phyloP scores from a whole-genome alignment of 106 monocot genomes.

The Apostasia shenzhenica region DNA sequence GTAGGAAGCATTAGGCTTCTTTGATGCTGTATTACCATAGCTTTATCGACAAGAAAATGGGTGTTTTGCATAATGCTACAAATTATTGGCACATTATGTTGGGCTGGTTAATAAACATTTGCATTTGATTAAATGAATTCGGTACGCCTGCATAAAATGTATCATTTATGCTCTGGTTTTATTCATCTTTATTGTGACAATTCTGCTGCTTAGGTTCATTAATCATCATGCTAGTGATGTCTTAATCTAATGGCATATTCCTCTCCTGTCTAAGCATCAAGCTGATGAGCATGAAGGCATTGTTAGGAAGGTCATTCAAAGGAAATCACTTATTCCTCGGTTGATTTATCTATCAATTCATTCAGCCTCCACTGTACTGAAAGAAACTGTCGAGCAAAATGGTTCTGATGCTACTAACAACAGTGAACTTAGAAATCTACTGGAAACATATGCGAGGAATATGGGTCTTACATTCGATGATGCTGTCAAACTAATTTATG shows the following conservation, averaged over 20 bases:
- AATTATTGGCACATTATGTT: too few species aligned
- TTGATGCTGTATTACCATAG: too few species aligned
- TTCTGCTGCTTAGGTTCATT: neutral
- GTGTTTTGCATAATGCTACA: too few species aligned
- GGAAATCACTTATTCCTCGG: conserved; percentile 67
- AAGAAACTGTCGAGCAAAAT: conserved; percentile 35
- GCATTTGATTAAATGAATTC: too few species aligned
- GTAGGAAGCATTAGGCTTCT: too few species aligned
- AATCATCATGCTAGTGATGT: neutral
- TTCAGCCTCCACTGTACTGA: conserved; percentile 30
- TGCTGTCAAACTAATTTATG: conserved; percentile 36
- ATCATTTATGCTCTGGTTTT: neutral
- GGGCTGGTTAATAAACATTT: too few species aligned
- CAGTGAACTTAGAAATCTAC: conserved; percentile 39
- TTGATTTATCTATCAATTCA: conserved; percentile 62
- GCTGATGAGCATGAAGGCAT: conserved; percentile 16
- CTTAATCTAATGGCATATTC: neutral
- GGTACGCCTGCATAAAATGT: too few species aligned
- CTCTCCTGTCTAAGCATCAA: conserved; percentile 22
- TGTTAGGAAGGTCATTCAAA: conserved; percentile 29
- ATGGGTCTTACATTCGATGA: conserved; percentile 58
- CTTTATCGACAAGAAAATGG: too few species aligned
- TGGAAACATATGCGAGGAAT: conserved; percentile 51
- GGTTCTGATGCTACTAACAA: conserved; percentile 15
- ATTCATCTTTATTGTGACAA: too few species aligned